Evolutionary conservation across 176 grass and related monocot genomes (phyloP), one percentile per base, ranked within the genome.

Genomic region (Carex kokanica): DNA sequence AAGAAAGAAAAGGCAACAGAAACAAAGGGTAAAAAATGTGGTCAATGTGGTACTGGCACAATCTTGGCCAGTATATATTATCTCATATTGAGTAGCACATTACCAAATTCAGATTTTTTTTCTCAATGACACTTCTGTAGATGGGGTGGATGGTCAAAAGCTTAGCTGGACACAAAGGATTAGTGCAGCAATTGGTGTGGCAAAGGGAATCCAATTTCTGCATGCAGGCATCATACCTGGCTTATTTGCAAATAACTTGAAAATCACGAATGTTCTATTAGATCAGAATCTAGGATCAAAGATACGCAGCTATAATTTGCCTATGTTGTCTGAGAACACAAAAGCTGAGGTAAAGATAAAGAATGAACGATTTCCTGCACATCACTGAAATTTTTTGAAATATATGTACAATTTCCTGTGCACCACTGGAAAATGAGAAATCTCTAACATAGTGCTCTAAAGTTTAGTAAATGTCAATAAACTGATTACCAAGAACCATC

Each of bases 171-270:
- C 86, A 31, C 92, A 93, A 85, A 98, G 92, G 79, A 93, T 91
- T n/a, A 82, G 78, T 58, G 65, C 90, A 18, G 74, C 81, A 3
- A 94, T 93, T 45, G 88, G 89, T 6, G 84, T 94, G 60, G 92
- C 95, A 11, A 98, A 90, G 82, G 95, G 95, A 78, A 91, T 98
- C 12, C 92, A 94, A 84, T 94, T 97, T 79, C 89, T 97, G 83
- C 95, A 97, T 81, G 91, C 80, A 51, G 95, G 90, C 11, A 89
- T 90, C 78, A 91, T 94, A 62, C 95, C 95, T 53, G 95, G 95
- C 0, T 83, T 98, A 4, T 91, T 93, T 71, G 90, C 84, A 3
- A 98, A 98, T 85, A 93, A 94, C 83, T 58, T 98, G 74, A 88
- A 90, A 82, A 94, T 98, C 77, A 91, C 83, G 31, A 98, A 90